These are phyloP conservation scores for Corchorus capsularis DNA, from an alignment of 345 rosid species.

Conservation along the genomic window DNA sequence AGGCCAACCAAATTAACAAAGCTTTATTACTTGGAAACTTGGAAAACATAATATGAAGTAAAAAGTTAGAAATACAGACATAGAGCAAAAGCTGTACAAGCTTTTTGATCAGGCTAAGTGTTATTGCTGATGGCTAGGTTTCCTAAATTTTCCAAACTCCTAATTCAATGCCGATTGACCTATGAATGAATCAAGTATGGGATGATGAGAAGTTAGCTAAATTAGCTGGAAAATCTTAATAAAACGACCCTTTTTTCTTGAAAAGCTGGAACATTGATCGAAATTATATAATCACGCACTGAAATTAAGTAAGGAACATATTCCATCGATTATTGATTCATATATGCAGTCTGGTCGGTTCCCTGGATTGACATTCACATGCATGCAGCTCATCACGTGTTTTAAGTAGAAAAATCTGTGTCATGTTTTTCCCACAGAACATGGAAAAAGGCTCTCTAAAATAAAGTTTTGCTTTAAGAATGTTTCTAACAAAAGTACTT, in stretches of 20 bases:
- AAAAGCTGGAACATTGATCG: background rate
- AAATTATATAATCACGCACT: background rate
- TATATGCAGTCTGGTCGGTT: background rate
- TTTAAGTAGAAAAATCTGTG: background rate
- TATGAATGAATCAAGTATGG: background rate
- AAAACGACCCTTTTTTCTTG: no score
- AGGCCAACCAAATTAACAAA: background rate
- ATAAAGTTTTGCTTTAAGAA: no score
- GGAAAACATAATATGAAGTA: background rate
- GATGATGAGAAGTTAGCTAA: no score
- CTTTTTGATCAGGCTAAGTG: background rate
- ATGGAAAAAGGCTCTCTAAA: background rate
- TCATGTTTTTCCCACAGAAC: background rate
- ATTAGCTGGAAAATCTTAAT: no score
- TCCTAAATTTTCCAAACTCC: background rate
- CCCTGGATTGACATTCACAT: background rate
- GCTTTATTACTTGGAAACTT: background rate
- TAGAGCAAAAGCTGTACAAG: background rate
- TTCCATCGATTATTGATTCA: background rate
- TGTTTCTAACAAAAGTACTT: no score
- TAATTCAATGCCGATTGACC: background rate
- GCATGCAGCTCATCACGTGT: background rate
- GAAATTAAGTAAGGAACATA: background rate
- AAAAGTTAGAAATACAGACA: background rate
- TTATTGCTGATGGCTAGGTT: background rate